phyloP scores from a whole-genome alignment of 768 basidiomycete genomes.

The Agaricus subrufescens region DNA sequence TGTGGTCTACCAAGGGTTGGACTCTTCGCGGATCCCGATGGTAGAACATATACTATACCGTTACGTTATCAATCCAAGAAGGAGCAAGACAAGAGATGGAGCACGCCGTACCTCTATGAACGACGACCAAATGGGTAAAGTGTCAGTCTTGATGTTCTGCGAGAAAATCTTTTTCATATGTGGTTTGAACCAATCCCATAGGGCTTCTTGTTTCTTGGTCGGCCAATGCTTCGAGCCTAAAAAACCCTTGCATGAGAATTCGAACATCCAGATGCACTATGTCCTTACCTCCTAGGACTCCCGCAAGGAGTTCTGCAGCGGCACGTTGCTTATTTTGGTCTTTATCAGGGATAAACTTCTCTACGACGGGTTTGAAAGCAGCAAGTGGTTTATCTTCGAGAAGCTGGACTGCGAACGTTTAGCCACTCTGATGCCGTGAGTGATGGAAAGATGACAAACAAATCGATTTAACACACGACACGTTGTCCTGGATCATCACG shows the following conservation, averaged over 20 bases:
- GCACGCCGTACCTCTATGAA: constrained; percentile 58
- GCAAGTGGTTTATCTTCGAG: constrained; percentile 71
- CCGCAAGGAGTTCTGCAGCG: constrained; percentile 79
- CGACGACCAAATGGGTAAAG: constrained; percentile 71
- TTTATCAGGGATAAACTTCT: constrained; percentile 59
- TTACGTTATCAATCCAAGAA: constrained; percentile 5
- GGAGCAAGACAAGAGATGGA: neutral
- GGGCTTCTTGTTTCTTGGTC: constrained; percentile 50
- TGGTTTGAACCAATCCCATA: constrained; percentile 83
- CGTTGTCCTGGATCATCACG: constrained; percentile 60
- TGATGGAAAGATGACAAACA: constrained; percentile 37
- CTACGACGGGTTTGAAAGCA: constrained; percentile 54
- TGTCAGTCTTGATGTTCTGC: constrained; percentile 79
- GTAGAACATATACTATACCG: constrained; percentile 63
- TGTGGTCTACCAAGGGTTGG: constrained; percentile 72
- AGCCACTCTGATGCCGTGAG: constrained; percentile 1
- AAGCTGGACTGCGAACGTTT: constrained; percentile 54
- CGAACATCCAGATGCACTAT: neutral
- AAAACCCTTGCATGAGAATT: constrained; percentile 12
- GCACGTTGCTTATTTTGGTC: constrained; percentile 87
- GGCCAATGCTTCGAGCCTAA: constrained; percentile 88
- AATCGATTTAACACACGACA: constrained; percentile 70
- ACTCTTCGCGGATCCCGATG: constrained; percentile 80
- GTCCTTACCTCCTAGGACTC: constrained; percentile 53
- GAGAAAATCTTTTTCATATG: constrained; percentile 60